Evolutionary conservation across 2,329 filamentous ascomycete genomes (phyloP).

Genomic region (Fusarium udum): DNA sequence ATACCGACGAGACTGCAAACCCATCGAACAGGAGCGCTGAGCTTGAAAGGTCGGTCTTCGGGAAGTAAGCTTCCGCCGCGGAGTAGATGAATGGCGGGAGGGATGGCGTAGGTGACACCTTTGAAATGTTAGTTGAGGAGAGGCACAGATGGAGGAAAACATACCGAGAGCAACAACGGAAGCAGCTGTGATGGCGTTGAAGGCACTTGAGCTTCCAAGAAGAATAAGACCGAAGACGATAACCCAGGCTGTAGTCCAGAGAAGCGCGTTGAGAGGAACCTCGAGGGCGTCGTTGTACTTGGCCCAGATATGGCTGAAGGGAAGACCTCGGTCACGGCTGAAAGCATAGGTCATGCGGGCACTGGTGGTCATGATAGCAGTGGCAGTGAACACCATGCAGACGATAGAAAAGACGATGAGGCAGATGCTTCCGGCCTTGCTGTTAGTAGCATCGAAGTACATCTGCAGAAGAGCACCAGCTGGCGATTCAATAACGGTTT

Average conservation of each 20-base stretch:
- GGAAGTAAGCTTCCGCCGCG: constrained; percentile 74
- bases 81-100: constrained; percentile 73
- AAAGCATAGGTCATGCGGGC: constrained; percentile 75
- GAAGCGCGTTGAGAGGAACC: constrained; percentile 73
- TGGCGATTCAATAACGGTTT: constrained; percentile 63
- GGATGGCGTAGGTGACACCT: constrained; percentile 76
- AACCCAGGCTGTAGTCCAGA: constrained; percentile 68
- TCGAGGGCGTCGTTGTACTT: constrained; percentile 68
- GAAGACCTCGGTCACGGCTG: constrained; percentile 72
- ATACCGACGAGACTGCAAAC: constrained; percentile 60
- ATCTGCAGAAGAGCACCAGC: constrained; percentile 71
- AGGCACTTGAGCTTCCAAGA: constrained; percentile 71
- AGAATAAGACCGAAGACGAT: constrained; percentile 77
- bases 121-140: constrained; percentile 40
- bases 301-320: constrained; percentile 68
- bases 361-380: constrained; percentile 72
- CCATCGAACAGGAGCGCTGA: constrained; percentile 51
- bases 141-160: neutral
- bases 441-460: constrained; percentile 70
- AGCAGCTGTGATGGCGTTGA: constrained; percentile 77
- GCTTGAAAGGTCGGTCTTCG: constrained; percentile 52
- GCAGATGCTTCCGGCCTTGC: constrained; percentile 69
- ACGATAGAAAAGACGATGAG: constrained; percentile 73
- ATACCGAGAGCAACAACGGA: constrained; percentile 74
- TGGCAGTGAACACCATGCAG: constrained; percentile 72